Conservation (phyloP, 805 yeast genomes). For the Saccharomyces cerevisiae region DNA sequence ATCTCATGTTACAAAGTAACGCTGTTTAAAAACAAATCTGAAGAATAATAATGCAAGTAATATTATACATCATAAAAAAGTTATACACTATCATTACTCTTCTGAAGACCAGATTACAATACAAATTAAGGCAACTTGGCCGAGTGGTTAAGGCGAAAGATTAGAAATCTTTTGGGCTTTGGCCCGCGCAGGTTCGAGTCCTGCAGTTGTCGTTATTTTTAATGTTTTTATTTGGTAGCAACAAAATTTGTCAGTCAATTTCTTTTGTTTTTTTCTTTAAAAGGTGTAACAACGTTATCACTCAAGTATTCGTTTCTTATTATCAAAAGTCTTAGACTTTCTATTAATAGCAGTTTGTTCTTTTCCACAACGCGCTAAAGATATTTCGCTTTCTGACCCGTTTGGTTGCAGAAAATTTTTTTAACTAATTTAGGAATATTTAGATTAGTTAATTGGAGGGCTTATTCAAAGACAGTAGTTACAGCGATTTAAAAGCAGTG, state of each 20-base stretch:
- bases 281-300: too few species aligned
- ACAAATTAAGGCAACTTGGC: slow-evolving; percentile 38
- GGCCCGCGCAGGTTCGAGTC: slow-evolving; percentile 62
- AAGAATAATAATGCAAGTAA: too few species aligned
- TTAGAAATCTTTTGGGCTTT: slow-evolving; percentile 52
- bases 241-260: too few species aligned
- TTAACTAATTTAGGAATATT: background rate
- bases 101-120: too few species aligned
- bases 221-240: background rate
- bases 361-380: background rate
- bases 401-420: background rate
- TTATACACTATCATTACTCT: too few species aligned
- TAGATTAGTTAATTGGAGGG: background rate
- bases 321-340: background rate
- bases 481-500: background rate
- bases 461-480: background rate
- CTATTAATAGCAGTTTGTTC: background rate
- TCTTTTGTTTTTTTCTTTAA: too few species aligned
- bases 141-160: slow-evolving; percentile 65
- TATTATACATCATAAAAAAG: too few species aligned
- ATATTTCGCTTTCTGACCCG: background rate
- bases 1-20: too few species aligned
- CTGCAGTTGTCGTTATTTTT: slow-evolving; percentile 58
- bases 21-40: too few species aligned
- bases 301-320: background rate